Base-by-base conservation (phyloP, 352 stramenopile species). In the Globisporangium yorkense region DNA sequence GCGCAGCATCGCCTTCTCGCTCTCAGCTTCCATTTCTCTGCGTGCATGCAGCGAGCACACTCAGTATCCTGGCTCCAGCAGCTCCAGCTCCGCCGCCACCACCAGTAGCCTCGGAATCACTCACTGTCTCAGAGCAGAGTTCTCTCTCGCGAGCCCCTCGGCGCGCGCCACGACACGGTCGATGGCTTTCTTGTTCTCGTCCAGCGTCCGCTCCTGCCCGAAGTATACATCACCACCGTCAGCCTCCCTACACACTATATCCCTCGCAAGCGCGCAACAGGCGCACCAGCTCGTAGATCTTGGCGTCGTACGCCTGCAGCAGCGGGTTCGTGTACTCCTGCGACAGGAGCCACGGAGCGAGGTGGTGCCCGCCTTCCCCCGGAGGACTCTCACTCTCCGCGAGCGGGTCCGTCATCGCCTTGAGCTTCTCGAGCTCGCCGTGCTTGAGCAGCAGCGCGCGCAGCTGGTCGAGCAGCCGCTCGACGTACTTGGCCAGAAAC, bases 241-340 rank as follows among this genome's bases (percentile, higher is more conserved):
- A 44, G 31, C 31, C 15, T 10, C 20, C 15, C 15, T 20, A 7
- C 16, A 37, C 15, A 18, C 2, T 15, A 24, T 9, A 0, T 41
- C 15, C 9, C 44, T 12, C 12, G 43, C n/a, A 6, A 31, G 20
- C 6, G 44, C 20, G 33, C 24, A 37, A 2, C 9, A 33, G 5
- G 16, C 73, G 20, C 63, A 90, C 72, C 65, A 84, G 59, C n/a
- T 89, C 80, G 21, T 84, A 72, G 39, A 93, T 93, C 54, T 87
- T 88, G 35, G 83, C 57, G 54, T 91, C 83, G 58, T 93, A 93
- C 16, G 80, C 75, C 52, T 88, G 75, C 29, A 93, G 73, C 16
- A 93, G 59, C 35, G 83, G 80, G 51, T 87, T 89, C 55, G 72
- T 80, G 66, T 82, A 84, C 60, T 88, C 80, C 29, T 74, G 74